Evolutionary conservation across 169 alveolate genomes (phyloP).

Genomic region (Amoebophrya sp.): DNA sequence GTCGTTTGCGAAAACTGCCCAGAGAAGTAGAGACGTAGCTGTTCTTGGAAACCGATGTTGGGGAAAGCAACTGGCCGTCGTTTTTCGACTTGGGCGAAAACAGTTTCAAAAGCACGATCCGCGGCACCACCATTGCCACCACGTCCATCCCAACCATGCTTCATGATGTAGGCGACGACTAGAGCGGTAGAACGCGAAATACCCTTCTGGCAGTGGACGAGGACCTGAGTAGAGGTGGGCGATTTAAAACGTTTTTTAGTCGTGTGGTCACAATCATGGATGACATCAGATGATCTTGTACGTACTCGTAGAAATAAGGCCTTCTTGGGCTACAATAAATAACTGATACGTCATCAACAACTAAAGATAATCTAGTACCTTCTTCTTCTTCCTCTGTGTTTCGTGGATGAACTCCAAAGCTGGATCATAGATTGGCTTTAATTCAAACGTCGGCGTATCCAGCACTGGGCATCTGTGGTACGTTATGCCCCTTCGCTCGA

Average conservation of each 20-base stretch:
- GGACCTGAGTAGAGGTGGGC: too few relatives aligned
- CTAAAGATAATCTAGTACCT: too few relatives aligned
- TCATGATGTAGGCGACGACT: constrained; percentile 1
- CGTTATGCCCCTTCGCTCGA: not conserved
- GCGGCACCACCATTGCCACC: not conserved
- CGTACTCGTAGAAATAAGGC: too few relatives aligned
- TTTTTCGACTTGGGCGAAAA: not conserved
- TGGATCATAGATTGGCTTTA: not conserved
- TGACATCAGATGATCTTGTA: too few relatives aligned
- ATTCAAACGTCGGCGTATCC: constrained; percentile 14
- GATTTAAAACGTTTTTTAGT: too few relatives aligned
- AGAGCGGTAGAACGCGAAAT: not conserved
- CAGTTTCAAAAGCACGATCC: not conserved
- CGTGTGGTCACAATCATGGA: too few relatives aligned
- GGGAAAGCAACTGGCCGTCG: not conserved
- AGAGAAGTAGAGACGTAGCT: not conserved
- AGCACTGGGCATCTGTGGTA: not conserved
- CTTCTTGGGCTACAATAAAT: too few relatives aligned
- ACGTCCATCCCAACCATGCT: not conserved
- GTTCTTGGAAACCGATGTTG: not conserved
- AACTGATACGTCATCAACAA: too few relatives aligned
- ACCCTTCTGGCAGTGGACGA: constrained; percentile 3
- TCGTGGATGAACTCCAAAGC: not conserved
- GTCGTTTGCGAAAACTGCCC: not conserved
- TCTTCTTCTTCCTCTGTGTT: not conserved